Base-by-base conservation (phyloP, 2,329 filamentous ascomycete species). In the Ceratocystis albifundus region DNA sequence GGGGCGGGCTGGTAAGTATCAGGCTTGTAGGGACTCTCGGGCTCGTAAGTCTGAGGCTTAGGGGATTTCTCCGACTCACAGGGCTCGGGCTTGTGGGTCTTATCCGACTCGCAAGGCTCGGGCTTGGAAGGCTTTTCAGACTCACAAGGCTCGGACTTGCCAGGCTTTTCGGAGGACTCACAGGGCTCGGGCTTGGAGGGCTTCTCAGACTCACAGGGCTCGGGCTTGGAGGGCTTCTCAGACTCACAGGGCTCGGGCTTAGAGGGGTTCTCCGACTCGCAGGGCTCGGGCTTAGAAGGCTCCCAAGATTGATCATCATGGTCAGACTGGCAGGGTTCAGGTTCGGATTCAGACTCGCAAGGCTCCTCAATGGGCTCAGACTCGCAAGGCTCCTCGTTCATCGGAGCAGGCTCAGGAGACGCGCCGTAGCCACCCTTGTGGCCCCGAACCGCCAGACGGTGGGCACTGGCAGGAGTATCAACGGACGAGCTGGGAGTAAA, bases 391-490 rank as follows among this genome's bases (percentile, higher is more conserved):
- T 65, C 66, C 55, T 67, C 66, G 62, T 64, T 68, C 66, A 64
- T 66, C 66, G 66, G 66, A 65, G 64, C 66, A 65, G 66, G 66
- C 66, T 68, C 61, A 62, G 66, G 66, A 68, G 66, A 65, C 59
- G 66, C 63, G 66, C 59, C 63, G 66, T 68, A 68, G 66, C 66
- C 66, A 68, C 66, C 59, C 66, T 68, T 68, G 66, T 68, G 66
- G 66, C 63, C 66, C 66, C 66, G 63, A 68, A 46, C 66, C 63
- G 63, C 66, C 64, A 68, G 66, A 68, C 63, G 66, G 66, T 68
- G 66, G 66, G 66, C 64, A 59, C 64, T 68, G 63, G 66, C 48
- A 65, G 66, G 59, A 65, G 66, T 65, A 63, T 22, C 63, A 53
- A 64, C 41, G 59, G 66, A 68, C 64, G 66, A 68, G 66, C 59